phyloP scores from a whole-genome alignment of 108 stramenopile genomes.

The Pseudonitzschia delicatissima region DNA sequence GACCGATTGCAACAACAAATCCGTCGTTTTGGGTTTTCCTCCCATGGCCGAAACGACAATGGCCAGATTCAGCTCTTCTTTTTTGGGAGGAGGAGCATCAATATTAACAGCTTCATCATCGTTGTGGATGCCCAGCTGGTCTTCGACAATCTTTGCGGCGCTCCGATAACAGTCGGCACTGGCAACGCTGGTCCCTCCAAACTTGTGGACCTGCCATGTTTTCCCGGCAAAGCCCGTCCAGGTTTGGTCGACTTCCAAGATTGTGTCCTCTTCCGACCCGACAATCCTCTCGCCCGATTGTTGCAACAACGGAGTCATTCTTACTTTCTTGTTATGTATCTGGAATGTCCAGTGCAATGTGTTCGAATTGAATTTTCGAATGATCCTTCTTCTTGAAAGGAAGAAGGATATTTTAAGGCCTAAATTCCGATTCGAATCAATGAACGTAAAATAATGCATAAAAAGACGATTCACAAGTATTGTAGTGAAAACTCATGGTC shows the following conservation, averaged over 20 bases:
- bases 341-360: no score
- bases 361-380: no score
- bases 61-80: constrained; percentile 26
- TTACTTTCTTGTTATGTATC: no score
- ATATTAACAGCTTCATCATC: constrained; percentile 35
- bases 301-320: background rate
- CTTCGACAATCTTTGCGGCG: constrained; percentile 53
- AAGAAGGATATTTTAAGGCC: no score
- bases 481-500: no score
- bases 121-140: constrained; percentile 38
- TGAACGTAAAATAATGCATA: no score
- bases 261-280: background rate
- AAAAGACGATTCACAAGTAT: no score
- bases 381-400: no score
- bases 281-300: background rate
- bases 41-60: constrained; percentile 91
- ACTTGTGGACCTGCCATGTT: constrained; percentile 76
- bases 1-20: constrained; percentile 77
- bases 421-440: no score
- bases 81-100: no score
- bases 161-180: constrained; percentile 52
- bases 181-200: constrained; percentile 74
- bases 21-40: constrained; percentile 89
- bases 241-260: background rate
- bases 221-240: constrained; percentile 38